Evolutionary conservation across 148 eudicot genomes (phyloP).

Genomic region (Arbutus unedo): DNA sequence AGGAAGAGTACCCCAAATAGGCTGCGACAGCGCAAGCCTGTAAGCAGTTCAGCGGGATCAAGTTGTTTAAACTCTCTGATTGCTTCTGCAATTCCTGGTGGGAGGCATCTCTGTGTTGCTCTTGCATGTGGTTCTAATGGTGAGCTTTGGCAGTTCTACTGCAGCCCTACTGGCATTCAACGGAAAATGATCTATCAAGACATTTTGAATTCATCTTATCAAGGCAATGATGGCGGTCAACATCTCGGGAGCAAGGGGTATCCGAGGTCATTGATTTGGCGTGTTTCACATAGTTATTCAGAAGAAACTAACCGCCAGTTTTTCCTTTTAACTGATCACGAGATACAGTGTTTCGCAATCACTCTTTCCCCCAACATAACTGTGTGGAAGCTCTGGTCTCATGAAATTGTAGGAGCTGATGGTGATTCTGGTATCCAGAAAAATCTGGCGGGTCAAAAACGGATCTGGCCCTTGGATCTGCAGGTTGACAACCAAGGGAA

Average conservation of each 20-base stretch:
- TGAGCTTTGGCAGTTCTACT: conserved; percentile 71
- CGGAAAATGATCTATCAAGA: conserved; percentile 35
- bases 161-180: conserved; percentile 58
- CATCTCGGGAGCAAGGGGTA: conserved; percentile 50
- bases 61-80: conserved; percentile 68
- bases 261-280: conserved; percentile 87
- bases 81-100: conserved; percentile 53
- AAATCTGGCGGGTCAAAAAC: conserved; percentile 92
- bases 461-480: conserved; percentile 90
- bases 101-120: conserved; percentile 53
- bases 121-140: conserved; percentile 78
- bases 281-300: conserved; percentile 30
- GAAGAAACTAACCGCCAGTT: conserved; percentile 52
- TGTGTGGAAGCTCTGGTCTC: conserved; percentile 77
- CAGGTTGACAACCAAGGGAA: conserved; percentile 77
- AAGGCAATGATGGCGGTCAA: conserved; percentile 35
- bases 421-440: conserved; percentile 83
- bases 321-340: conserved; percentile 72
- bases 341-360: conserved; percentile 72
- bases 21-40: conserved; percentile 33
- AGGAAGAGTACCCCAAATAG: conserved; percentile 37
- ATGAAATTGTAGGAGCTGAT: conserved; percentile 81
- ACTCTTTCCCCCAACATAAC: conserved; percentile 39
- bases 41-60: conserved; percentile 33
- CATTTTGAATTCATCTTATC: conserved; percentile 25